A percentile compares a stretch with the other conserved stretches of the same genome.
These are phyloP conservation scores for Crithidia fasciculata DNA, from an alignment of 208 protist species.

Conservation along the genomic window DNA sequence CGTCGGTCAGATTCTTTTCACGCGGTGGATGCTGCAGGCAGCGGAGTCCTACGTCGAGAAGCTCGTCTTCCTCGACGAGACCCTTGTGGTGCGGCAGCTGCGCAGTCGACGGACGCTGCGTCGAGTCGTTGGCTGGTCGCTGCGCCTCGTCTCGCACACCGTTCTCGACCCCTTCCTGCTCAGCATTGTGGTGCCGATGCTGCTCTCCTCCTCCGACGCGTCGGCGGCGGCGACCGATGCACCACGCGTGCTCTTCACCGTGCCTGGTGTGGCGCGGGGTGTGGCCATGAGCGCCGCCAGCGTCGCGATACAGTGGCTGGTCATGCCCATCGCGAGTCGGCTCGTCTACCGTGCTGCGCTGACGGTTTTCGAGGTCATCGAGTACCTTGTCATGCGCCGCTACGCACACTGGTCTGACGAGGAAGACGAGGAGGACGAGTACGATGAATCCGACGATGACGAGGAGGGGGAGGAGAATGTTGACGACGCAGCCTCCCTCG, in stretches of 20 bases:
- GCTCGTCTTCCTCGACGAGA: slow-evolving; percentile 64
- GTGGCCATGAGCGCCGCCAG: slow-evolving; percentile 36
- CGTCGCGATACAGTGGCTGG: slow-evolving; percentile 49
- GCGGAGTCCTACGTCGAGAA: slow-evolving; percentile 61
- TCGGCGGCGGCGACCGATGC: neutral
- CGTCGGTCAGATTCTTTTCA: slow-evolving; percentile 38
- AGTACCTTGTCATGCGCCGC: slow-evolving; percentile 82
- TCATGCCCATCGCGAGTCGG: slow-evolving; percentile 57
- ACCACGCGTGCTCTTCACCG: slow-evolving; percentile 40
- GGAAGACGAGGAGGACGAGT: slow-evolving; percentile 40
- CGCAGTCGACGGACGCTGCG: slow-evolving; percentile 66
- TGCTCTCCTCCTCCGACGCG: slow-evolving; percentile 26
- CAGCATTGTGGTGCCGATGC: slow-evolving; percentile 63
- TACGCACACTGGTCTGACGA: slow-evolving; percentile 57
- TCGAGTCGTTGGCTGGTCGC: slow-evolving; percentile 53
- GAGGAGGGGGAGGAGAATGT: slow-evolving; percentile 11
- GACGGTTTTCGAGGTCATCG: slow-evolving; percentile 59
- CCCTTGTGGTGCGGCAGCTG: slow-evolving; percentile 69
- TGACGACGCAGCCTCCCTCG: slow-evolving; percentile 19
- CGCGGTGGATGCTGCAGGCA: slow-evolving; percentile 43
- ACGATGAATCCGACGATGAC: slow-evolving; percentile 6
- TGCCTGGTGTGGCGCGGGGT: slow-evolving; percentile 39
- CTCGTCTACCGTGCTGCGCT: slow-evolving; percentile 73
- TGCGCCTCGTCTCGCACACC: slow-evolving; percentile 65
- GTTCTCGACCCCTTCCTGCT: slow-evolving; percentile 71